Conservation (phyloP, 768 basidiomycete genomes). For the Hericium coralloides region DNA sequence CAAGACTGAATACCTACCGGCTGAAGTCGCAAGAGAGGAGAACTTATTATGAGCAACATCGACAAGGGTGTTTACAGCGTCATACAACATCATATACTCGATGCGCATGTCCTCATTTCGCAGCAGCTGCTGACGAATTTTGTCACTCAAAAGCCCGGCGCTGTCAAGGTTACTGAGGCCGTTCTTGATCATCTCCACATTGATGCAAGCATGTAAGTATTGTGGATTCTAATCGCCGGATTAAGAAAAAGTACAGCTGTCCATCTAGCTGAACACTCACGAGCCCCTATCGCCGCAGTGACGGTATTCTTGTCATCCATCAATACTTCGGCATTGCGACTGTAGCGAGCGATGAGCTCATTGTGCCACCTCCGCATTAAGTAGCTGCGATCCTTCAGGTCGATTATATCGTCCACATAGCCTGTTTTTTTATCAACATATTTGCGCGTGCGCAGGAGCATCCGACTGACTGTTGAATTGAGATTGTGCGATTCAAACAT, state of each 20-base stretch:
- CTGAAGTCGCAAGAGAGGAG: conserved; percentile 58
- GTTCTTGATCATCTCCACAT: conserved; percentile 71
- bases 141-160: conserved; percentile 44
- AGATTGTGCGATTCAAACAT: conserved; percentile 61
- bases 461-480: conserved; percentile 53
- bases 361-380: conserved; percentile 50
- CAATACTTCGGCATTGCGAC: conserved; percentile 12
- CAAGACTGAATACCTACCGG: conserved; percentile 39
- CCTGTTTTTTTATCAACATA: conserved; percentile 25
- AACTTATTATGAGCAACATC: conserved; percentile 56
- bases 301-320: conserved; percentile 7
- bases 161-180: conserved; percentile 46
- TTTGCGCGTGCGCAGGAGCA: not conserved
- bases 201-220: conserved; percentile 73
- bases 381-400: conserved; percentile 54
- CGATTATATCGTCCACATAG: conserved; percentile 60
- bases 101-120: conserved; percentile 40
- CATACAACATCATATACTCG: conserved; percentile 54
- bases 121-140: conserved; percentile 44
- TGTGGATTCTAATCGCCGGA: conserved; percentile 53
- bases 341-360: conserved; percentile 47
- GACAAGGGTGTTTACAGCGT: conserved; percentile 52
- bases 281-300: conserved; percentile 13
- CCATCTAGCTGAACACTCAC: conserved; percentile 4
- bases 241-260: not conserved